Base-by-base conservation (phyloP, 1,139 yeast genomes). In the Candida sanyaensis region DNA sequence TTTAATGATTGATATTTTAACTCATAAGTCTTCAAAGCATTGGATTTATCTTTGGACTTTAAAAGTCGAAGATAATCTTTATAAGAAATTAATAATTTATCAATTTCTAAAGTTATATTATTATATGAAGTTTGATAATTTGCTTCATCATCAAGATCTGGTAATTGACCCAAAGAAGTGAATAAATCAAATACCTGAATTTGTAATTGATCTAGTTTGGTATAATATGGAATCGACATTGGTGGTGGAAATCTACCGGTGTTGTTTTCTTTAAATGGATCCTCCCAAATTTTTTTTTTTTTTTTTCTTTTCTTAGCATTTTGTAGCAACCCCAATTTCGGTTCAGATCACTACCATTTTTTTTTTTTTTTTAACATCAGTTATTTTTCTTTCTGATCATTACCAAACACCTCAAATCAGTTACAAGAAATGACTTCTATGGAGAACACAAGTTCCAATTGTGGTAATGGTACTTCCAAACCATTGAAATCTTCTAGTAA, bases 1-100 rank as follows among this genome's bases (percentile, higher is more conserved):
- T 61, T 66, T 36, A 71, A 52, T 28, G 60, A 57, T 5, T 38
- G 40, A 8, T 61, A 50, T 48, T 65, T 68, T 30, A 59, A 61
- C 8, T 51, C 47, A 47, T 69, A 68, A 59, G 50, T 23, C 59
- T 61, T 37, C 2, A 39, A 39, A 17, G 48, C 28, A 6, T 42
- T 45, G 5, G 53, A 52, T 27, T 48, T 46, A 4, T 48, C 40
- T 13, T 43, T 46, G 12, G 50, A 46, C 12, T 57, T 52, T 3
- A 65, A 51, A 7, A 65, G 54, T 39, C 54, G 54, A n/a, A 66
- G 51, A 23, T 55, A 48, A 33, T 65, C 65, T 33, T 59, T 56
- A 39, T 55, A 67, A 13, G 54, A 50, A 10, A 55, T 31, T 26
- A 55, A 46, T 21, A 47, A 41, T 24, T 49, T 46, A 41, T 54